Percentiles rank a stretch among this genome's conserved stretches.
Evolutionary conservation across 2,329 filamentous ascomycete genomes (phyloP).

Genomic region (Pseudogymnoascus verrucosus): DNA sequence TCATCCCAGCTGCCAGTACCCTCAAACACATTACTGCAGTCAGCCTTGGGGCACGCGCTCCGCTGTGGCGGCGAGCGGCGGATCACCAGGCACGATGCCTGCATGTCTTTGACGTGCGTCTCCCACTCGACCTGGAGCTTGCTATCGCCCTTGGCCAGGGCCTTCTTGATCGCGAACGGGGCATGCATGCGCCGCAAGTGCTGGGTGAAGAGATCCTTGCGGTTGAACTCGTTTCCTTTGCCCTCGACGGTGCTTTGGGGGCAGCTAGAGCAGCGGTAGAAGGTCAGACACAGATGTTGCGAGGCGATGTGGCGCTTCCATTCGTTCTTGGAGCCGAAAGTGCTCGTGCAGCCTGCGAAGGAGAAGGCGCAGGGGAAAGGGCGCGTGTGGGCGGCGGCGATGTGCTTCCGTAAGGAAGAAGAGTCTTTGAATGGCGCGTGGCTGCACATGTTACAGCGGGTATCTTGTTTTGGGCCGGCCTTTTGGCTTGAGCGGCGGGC

Average conservation of each 20-base stretch:
- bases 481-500: slow-evolving; percentile 27
- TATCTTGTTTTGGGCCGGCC: slow-evolving; percentile 47
- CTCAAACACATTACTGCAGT: slow-evolving; percentile 64
- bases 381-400: slow-evolving; percentile 59
- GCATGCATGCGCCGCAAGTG: slow-evolving; percentile 92
- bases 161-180: slow-evolving; percentile 54
- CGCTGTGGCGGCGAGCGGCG: slow-evolving; percentile 61
- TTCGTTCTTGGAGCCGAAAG: slow-evolving; percentile 89
- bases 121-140: slow-evolving; percentile 57
- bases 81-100: slow-evolving; percentile 63
- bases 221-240: slow-evolving; percentile 70
- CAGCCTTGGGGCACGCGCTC: slow-evolving; percentile 62
- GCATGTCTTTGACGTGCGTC: slow-evolving; percentile 59
- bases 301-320: slow-evolving; percentile 94
- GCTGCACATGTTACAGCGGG: slow-evolving; percentile 52
- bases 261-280: slow-evolving; percentile 57
- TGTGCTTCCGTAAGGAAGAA: slow-evolving; percentile 57
- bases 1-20: slow-evolving; percentile 76
- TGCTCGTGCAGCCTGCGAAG: slow-evolving; percentile 73
- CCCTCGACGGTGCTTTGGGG: slow-evolving; percentile 46
- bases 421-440: slow-evolving; percentile 60
- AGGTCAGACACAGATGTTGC: slow-evolving; percentile 70
- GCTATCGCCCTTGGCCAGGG: slow-evolving; percentile 46
- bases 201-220: slow-evolving; percentile 92
- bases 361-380: slow-evolving; percentile 82